A percentile compares a stretch with the other conserved stretches of the same genome.
Evolutionary conservation across 306 rosid genomes (phyloP).

Genomic region (Mimosa bimucronata): DNA sequence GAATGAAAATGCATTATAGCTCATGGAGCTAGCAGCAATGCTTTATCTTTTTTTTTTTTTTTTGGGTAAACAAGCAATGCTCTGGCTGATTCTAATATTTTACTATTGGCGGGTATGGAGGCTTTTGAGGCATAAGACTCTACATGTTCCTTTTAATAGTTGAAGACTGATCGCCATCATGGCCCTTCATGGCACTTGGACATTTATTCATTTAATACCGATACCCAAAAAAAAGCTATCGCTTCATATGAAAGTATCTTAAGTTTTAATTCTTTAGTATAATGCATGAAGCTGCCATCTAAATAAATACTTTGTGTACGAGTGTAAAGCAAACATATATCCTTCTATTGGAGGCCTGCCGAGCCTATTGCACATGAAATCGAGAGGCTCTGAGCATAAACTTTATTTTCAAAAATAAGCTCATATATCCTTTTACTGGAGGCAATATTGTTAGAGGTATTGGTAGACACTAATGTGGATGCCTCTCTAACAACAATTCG

Average conservation of each 20-base stretch:
- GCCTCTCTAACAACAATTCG: too few relatives aligned
- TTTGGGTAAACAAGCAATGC: too few relatives aligned
- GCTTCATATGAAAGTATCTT: neutral
- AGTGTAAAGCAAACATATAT: too few relatives aligned
- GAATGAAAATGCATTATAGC: slow-evolving; percentile 23
- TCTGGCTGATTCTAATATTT: slow-evolving; percentile 27
- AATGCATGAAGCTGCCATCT: neutral
- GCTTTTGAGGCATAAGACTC: neutral
- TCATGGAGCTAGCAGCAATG: slow-evolving; percentile 22
- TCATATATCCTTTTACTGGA: too few relatives aligned
- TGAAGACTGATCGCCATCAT: neutral
- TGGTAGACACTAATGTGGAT: too few relatives aligned
- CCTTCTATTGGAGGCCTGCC: too few relatives aligned
- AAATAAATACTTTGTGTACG: too few relatives aligned
- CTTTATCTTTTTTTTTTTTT: neutral
- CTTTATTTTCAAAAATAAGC: too few relatives aligned
- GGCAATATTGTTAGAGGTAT: too few relatives aligned
- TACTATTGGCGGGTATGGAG: neutral
- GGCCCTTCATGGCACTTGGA: neutral
- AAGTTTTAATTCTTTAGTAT: too few relatives aligned
- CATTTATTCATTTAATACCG: neutral
- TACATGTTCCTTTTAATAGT: neutral
- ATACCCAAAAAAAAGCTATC: neutral
- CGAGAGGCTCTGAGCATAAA: too few relatives aligned
- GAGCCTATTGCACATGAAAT: too few relatives aligned